Base-by-base conservation (phyloP, 2,329 filamentous ascomycete species). In the Venturia oleaginea region DNA sequence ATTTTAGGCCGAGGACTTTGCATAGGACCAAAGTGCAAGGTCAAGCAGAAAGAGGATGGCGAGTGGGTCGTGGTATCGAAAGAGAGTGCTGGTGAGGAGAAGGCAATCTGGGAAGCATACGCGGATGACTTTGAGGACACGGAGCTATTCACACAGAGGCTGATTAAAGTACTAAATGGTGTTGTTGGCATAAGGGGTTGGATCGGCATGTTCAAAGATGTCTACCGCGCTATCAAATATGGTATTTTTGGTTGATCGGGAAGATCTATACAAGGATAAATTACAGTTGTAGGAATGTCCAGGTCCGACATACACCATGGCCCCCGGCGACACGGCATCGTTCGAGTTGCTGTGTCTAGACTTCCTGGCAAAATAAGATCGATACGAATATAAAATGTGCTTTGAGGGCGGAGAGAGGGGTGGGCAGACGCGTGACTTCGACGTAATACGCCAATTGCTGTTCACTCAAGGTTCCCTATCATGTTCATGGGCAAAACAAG, bases 91-190 rank as follows among this genome's bases (percentile, higher is more conserved):
- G 75, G 73, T 34, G 71, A 69, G 57, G 77, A 80, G 62, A 75
- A 75, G 40, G 81, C 80, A 0, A 72, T 84, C 1, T 88, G 85
- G 81, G 86, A 89, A 71, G 76, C 81, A 55, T 86, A 84, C 71
- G 84, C 79, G 0, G 76, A 85, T 67, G 84, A 87, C 68, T 84
- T 81, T 68, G 76, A 80, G 65, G 77, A 82, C 66, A 77, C 78
- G 19, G 86, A 88, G 69, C 72, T 77, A 2, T 88, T 87, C 69
- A 77, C 79, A 30, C 75, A 78, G 65, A 79, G 82, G 46, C 78
- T 85, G 64, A 72, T 88, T 1, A 73, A 75, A 48, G 67, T 86
- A 65, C 59, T 88, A 67, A 85, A 87, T 69, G 70, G 77, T 37
- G 69, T 83, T 42, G 78, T 81, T 66, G 70, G 68, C 38, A 70